Conservation (phyloP, 1,139 yeast species). For the Hanseniaspora uvarum region DNA sequence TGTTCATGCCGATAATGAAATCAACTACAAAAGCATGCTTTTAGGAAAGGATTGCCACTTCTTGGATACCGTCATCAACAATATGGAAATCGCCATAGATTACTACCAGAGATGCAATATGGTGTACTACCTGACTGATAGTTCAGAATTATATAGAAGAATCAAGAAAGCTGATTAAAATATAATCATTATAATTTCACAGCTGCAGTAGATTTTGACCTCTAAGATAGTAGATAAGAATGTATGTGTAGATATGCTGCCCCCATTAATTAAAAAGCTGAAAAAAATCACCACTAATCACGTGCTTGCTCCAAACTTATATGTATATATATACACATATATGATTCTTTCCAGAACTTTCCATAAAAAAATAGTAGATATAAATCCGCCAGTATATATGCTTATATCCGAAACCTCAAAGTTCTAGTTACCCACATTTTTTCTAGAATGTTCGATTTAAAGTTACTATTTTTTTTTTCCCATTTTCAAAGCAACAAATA, state of each 20-base stretch:
- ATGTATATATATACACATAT: not conserved
- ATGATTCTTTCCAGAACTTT: not conserved
- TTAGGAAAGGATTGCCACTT: constrained; percentile 15
- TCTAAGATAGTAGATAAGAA: too few species aligned
- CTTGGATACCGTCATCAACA: constrained; percentile 11
- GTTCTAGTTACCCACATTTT: not conserved
- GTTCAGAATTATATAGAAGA: constrained; percentile 2
- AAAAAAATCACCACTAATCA: too few species aligned
- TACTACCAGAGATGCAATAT: constrained; percentile 13
- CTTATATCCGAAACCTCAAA: not conserved
- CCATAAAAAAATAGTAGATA: not conserved
- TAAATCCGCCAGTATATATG: not conserved
- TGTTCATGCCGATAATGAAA: constrained; percentile 15
- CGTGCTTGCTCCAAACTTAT: not conserved
- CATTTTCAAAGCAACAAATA: not conserved
- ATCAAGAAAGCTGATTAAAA: not conserved
- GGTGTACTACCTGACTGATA: constrained; percentile 10
- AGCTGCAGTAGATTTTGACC: too few species aligned
- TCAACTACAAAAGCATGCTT: constrained; percentile 13
- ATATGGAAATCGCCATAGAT: constrained; percentile 6
- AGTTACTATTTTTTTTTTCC: not conserved
- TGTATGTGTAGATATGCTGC: too few species aligned
- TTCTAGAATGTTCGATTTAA: constrained; percentile 16
- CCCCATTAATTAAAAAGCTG: too few species aligned
- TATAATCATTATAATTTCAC: too few species aligned